A percentile compares a stretch with the other conserved stretches of the same genome.
These are phyloP conservation scores for Aphanoascus verrucosus DNA, from an alignment of 2,329 filamentous ascomycete species.

Conservation along the genomic window DNA sequence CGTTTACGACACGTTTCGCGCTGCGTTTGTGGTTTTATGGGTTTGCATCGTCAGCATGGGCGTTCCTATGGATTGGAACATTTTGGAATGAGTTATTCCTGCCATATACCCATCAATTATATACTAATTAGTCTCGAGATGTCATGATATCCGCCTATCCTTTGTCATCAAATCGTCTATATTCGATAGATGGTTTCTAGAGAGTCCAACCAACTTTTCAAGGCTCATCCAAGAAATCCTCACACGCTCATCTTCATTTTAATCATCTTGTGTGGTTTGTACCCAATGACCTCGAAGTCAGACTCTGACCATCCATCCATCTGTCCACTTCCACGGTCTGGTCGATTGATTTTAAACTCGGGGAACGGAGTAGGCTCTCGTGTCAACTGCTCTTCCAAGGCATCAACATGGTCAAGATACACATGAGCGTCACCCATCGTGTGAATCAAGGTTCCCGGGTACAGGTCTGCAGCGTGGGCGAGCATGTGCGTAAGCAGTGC, in stretches of 20 bases:
- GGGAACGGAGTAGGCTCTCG: constrained; percentile 76
- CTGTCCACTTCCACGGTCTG: constrained; percentile 64
- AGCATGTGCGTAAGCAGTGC: constrained; percentile 92
- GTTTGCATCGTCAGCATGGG: neutral
- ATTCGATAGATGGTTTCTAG: too few relatives aligned
- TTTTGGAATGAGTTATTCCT: neutral
- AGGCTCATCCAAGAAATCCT: neutral
- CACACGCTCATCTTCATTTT: constrained; percentile 98
- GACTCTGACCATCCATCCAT: constrained; percentile 87
- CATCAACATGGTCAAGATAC: constrained; percentile 85
- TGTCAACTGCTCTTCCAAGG: constrained; percentile 66
- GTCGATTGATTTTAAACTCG: constrained; percentile 58
- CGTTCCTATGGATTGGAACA: neutral
- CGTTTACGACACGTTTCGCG: neutral
- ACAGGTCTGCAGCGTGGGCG: constrained; percentile 71
- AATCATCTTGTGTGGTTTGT: constrained; percentile 83
- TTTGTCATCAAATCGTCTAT: neutral
- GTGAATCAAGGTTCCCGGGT: constrained; percentile 80
- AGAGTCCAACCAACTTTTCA: neutral
- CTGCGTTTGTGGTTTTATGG: neutral
- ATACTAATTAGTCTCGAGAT: neutral
- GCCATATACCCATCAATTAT: neutral
- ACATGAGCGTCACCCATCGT: constrained; percentile 98
- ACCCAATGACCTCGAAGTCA: constrained; percentile 78
- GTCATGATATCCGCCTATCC: neutral